Base-by-base conservation (phyloP, 768 basidiomycete species). In the Suillus spraguei region DNA sequence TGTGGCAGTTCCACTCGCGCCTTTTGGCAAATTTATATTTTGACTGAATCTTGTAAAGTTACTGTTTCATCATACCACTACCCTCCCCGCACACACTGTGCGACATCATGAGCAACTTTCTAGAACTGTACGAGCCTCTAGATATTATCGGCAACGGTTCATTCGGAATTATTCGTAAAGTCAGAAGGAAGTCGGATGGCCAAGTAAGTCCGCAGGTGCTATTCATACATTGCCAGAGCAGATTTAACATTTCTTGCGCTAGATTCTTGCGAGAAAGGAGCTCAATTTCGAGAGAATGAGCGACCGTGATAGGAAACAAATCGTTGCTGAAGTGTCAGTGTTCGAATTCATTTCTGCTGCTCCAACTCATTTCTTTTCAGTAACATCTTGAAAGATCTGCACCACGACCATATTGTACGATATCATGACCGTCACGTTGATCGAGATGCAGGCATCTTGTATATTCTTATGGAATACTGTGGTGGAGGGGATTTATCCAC, bases 391-490 rank as follows among this genome's bases (percentile, higher is more conserved):
- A 97, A 97, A 79, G 94, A 96, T 71, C 83, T 99, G 20, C 85
- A 94, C 69, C 94, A 99, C 77, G 92, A 93, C 73, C 91, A 99
- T 77, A 99, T 99, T 66, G 97, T 99, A 65, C 92, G 92, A 69
- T 97, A 96, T 76, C 89, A 94, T 69, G 95, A 97, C 81, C 85
- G 95, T 65, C 82, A 91, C 71, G 93, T 98, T 63, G 97, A 99
- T 80, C 83, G 91, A 65, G 92, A 95, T 59, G 84, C 86, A 44
- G 94, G 94, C 24, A 92, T 95, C 62, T 86, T 99, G 50, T 99
- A 98, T 75, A 98, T 99, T 65, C 83, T 99, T 68, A 99, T 99
- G 97, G 97, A 99, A 79, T 99, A 94, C 74, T 99, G 97, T 72
- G 95, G 94, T 5, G 96, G 95, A 24, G 97, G 97, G 14, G 97